Conservation (phyloP, 768 basidiomycete species). For the Boletus coccyginus region DNA sequence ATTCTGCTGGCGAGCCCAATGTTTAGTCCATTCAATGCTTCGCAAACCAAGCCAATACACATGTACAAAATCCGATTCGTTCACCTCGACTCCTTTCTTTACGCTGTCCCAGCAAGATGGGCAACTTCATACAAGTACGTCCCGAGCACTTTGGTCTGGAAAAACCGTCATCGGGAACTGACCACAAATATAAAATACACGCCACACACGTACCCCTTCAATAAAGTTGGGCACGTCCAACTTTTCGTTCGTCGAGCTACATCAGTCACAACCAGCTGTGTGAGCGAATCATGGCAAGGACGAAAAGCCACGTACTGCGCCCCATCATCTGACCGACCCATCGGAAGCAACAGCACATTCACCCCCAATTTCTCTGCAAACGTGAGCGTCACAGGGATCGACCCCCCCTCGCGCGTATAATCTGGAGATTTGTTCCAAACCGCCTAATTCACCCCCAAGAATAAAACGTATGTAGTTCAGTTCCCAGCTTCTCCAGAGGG, state of each 20-base stretch:
- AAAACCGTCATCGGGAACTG: background rate
- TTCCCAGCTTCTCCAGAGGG: background rate
- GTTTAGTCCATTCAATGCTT: background rate
- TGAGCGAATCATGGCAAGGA: background rate
- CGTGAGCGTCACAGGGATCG: constrained; percentile 90
- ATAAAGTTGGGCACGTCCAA: constrained; percentile 89
- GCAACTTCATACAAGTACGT: constrained; percentile 33
- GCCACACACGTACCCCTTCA: constrained; percentile 59
- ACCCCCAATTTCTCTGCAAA: constrained; percentile 87
- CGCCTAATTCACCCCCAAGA: constrained; percentile 12
- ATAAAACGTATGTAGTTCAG: background rate
- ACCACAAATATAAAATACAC: background rate
- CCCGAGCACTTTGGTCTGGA: constrained; percentile 33
- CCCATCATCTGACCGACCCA: constrained; percentile 94
- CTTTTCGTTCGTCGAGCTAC: constrained; percentile 92
- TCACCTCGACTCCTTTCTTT: background rate
- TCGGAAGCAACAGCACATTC: constrained; percentile 86
- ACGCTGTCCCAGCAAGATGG: constrained; percentile 13
- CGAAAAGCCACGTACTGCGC: constrained; percentile 62
- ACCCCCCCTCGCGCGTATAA: constrained; percentile 88
- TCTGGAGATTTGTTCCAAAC: constrained; percentile 78
- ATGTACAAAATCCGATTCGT: background rate
- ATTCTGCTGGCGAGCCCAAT: too few relatives aligned
- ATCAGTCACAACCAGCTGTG: background rate
- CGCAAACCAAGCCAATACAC: background rate